Percentiles rank a stretch among this genome's conserved stretches.
Evolutionary conservation across 306 rosid genomes (phyloP).

Genomic region (Vigna mungo): DNA sequence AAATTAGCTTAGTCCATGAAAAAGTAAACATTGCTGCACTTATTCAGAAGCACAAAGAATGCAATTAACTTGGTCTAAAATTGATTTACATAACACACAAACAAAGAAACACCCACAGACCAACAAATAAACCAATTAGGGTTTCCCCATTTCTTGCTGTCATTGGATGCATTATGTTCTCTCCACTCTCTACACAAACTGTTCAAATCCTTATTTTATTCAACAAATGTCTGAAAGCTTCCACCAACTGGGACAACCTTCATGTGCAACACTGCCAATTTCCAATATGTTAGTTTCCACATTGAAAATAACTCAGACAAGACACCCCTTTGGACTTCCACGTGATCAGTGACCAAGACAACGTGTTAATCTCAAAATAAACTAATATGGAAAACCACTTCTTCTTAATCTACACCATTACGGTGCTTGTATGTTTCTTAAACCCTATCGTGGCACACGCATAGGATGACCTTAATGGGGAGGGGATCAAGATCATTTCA

Average conservation of each 20-base stretch:
- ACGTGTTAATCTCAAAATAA: conserved; percentile 36
- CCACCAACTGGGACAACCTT: conserved; percentile 46
- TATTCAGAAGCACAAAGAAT: not conserved
- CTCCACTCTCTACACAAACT: conserved; percentile 47
- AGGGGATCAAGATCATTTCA: conserved; percentile 35
- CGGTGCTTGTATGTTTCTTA: conserved; percentile 48
- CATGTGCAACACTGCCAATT: conserved; percentile 61
- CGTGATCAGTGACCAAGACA: conserved; percentile 48
- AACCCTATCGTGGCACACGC: conserved; percentile 35
- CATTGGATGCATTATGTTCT: conserved; percentile 55
- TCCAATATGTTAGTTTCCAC: conserved; percentile 45
- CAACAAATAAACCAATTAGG: conserved; percentile 21
- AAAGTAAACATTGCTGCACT: not conserved
- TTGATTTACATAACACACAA: conserved; percentile 23
- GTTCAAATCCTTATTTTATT: conserved; percentile 35
- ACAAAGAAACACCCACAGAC: conserved; percentile 12
- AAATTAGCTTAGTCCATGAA: not conserved
- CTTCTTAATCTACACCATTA: conserved; percentile 24
- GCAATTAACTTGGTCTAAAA: conserved; percentile 2
- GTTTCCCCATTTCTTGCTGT: conserved; percentile 21
- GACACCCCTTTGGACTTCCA: conserved; percentile 55
- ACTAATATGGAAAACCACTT: not conserved
- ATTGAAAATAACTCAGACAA: conserved; percentile 34
- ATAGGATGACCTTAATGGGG: conserved; percentile 32
- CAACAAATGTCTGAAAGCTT: conserved; percentile 48